Base-by-base conservation (phyloP, 805 yeast genomes). In the Isabelozyma rhagii region DNA sequence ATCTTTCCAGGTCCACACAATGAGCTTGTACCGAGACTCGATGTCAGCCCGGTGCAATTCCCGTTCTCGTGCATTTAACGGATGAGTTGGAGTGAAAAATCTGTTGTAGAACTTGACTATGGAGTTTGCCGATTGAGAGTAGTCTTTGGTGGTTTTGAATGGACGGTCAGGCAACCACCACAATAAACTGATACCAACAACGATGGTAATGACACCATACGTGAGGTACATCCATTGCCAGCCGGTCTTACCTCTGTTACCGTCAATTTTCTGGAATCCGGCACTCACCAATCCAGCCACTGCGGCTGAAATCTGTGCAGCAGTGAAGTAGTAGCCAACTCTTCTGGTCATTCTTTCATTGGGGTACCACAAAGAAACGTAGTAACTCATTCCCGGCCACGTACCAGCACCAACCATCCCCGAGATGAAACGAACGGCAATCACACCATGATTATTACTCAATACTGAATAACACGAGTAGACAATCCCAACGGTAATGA, bases 141-240 rank as follows among this genome's bases (percentile, higher is more conserved):
- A 15, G 9, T 46, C 49, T 8, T 29, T 47, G 9, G 28, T 29
- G 11, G 46, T 43, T 28, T 67, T 64, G 41, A 58, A 58, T 5
- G 94, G 94, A 50, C 93, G 75, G 60, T 87, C 96, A 0, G 97
- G 97, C 40, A 89, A 77, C 96, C 96, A 89, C 87, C 93, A 84
- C 17, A 85, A 62, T 44, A 89, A 72, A 2, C 78, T 54, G 13
- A 88, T 64, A 11, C 96, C 96, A 41, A 81, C 81, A 39, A 72
- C 67, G 1, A 85, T 68, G 10, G 96, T 86, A 43, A 88, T 66
- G 15, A 79, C 71, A 7, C 97, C 97, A 61, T 89, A 90, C 6
- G 85, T 78, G 50, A 89, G 72, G 66, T 83, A 89, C 75, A 87
- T 77, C 96, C 96, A 89, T 68, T 86, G 90, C 85, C 90, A 89